Evolutionary conservation across 257 asterid species (phyloP).

Genomic region (Ophiorrhiza pumila): DNA sequence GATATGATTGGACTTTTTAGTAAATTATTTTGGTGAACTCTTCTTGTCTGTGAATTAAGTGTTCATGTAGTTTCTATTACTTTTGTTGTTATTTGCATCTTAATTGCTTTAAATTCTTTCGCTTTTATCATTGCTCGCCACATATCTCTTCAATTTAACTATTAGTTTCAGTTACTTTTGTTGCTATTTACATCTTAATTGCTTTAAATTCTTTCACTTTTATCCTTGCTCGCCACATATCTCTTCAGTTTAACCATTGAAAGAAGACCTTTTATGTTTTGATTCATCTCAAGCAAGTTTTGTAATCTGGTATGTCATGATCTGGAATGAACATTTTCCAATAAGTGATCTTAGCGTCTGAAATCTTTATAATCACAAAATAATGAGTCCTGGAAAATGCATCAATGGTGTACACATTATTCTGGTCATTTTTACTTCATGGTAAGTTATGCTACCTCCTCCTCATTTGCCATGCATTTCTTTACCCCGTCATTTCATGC

Average conservation of each 20-base stretch:
- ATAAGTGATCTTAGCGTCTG: conserved; percentile 1
- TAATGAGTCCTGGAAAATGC: not conserved
- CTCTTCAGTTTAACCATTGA: not conserved
- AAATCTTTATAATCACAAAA: not conserved
- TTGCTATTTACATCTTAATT: not conserved
- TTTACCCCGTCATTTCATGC: not conserved
- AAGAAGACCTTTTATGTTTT: not conserved
- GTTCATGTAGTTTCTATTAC: too few species aligned
- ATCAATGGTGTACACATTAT: too few species aligned
- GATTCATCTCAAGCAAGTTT: not conserved
- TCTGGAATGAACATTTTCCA: not conserved
- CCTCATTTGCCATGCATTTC: not conserved
- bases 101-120: not conserved
- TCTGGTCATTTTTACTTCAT: not conserved
- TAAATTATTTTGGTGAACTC: not conserved
- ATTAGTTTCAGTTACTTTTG: too few species aligned
- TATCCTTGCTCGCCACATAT: not conserved
- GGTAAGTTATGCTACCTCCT: not conserved
- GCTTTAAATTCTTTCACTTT: not conserved
- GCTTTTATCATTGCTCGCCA: not conserved
- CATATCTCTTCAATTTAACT: too few species aligned
- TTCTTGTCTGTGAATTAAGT: not conserved
- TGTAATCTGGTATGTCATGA: not conserved
- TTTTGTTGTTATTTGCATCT: not conserved
- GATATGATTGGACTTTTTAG: not conserved